These are phyloP conservation scores for Chloris gayana DNA, from an alignment of 176 grass and related monocot genomes.

Conservation along the genomic window DNA sequence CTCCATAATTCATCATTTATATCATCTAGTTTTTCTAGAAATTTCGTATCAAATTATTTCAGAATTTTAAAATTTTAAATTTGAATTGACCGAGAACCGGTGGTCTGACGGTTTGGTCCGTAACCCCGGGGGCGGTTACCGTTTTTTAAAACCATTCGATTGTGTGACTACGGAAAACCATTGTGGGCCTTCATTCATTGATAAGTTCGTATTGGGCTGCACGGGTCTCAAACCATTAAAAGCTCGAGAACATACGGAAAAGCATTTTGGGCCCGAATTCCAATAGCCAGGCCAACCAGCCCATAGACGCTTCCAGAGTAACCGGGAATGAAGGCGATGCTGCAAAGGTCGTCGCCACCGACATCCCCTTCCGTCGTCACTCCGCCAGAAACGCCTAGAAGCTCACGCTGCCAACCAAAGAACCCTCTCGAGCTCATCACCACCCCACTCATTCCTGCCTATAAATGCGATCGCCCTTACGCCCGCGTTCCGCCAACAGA, in stretches of 20 bases:
- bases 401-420: not conserved
- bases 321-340: not conserved
- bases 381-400: not conserved
- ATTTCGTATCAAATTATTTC: too few relatives aligned
- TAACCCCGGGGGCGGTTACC: too few relatives aligned
- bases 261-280: not conserved
- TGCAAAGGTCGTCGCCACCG: not conserved
- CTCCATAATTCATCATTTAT: too few relatives aligned
- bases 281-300: not conserved
- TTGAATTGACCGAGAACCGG: too few relatives aligned
- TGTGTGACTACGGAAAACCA: too few relatives aligned
- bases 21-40: too few relatives aligned
- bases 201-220: not conserved
- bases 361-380: not conserved
- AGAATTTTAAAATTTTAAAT: too few relatives aligned
- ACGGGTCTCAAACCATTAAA: not conserved
- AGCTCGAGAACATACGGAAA: not conserved
- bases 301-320: not conserved
- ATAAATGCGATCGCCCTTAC: not conserved
- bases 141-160: too few relatives aligned
- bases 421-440: not conserved
- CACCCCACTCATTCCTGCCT: not conserved
- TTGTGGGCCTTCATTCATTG: too few relatives aligned
- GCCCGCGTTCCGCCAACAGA: not conserved
- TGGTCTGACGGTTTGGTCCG: too few relatives aligned